phyloP scores from a whole-genome alignment of 768 basidiomycete species.

The Tricholoma bakamatsutake region DNA sequence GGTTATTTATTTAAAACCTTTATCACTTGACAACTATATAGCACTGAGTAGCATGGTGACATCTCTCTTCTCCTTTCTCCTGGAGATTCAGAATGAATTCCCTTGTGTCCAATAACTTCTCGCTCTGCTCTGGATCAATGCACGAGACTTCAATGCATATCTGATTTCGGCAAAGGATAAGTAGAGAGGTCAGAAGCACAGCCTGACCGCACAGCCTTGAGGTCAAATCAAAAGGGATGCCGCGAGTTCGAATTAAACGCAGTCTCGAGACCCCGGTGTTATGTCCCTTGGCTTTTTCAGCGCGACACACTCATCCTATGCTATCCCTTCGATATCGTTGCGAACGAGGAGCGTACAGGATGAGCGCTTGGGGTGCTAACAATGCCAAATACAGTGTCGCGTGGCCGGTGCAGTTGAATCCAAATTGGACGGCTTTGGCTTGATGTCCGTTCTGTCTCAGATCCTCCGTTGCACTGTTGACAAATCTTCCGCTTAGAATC shows the following conservation, averaged over 20 bases:
- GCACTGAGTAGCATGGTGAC: too few species aligned
- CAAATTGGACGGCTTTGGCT: constrained; percentile 7
- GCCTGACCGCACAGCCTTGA: background rate
- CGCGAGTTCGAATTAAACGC: background rate
- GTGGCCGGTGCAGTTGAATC: background rate
- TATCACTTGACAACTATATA: too few species aligned
- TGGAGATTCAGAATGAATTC: too few species aligned
- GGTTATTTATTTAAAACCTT: background rate
- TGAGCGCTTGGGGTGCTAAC: constrained; percentile 10
- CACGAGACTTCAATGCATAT: background rate
- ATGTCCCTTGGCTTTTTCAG: background rate
- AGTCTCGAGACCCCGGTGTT: background rate
- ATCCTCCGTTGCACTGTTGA: constrained; percentile 4
- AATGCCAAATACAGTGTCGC: constrained; percentile 12
- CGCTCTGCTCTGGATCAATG: background rate
- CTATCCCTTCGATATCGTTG: background rate
- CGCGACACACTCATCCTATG: background rate
- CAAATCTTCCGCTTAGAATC: background rate
- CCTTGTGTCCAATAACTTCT: background rate
- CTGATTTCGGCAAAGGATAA: background rate
- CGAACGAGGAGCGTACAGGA: background rate
- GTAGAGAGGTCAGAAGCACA: background rate
- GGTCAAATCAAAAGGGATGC: background rate
- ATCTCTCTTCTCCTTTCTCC: too few species aligned
- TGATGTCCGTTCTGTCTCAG: constrained; percentile 13